Base-by-base conservation (phyloP, 169 alveolate species). In the Eimeria mitis region DNA sequence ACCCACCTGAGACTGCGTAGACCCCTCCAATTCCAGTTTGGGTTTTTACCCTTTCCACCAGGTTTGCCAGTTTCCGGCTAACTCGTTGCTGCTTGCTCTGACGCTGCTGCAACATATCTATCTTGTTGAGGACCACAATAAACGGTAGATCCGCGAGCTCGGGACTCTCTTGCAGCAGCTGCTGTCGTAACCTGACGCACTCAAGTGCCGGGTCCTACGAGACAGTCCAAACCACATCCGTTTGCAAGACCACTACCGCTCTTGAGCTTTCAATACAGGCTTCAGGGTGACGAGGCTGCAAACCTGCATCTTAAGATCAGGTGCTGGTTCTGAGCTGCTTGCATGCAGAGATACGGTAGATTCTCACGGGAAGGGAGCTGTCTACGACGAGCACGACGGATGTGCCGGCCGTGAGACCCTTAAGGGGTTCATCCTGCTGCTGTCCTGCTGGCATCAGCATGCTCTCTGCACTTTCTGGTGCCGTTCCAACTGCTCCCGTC, bases 1-100 rank as follows among this genome's bases (percentile, higher is more conserved):
- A 40, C 92, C 44, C 21, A 87, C 92, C 92, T 31, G 92, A 87
- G 54, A 87, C 92, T 34, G 92, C n/a, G 71, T 87, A 63, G 37
- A 87, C 92, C 34, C 63, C 92, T 28, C 28, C 79, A 63, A 87
- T 59, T n/a, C 92, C 92, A 2, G 92, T 87, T 19, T 42, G 68
- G n/a, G 31, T n/a, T 61, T 44, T 87, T 71, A 87, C 81, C n/a
- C 78, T 87, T 23, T 87, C 92, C 65, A 63, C 81, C 81, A 87
- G 54, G 44, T 28, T 71, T 63, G 81, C 6, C 23, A 16, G 49
- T 61, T 87, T 23, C 79, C 44, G 63, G 34, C 19, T 34, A 19
- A 21, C 68, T 40, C 8, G 83, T 54, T 42, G 49, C 54, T 40
- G 92, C 54, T 34, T 23, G 49, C 47, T 68, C 81, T 63, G 83